Evolutionary conservation across 345 rosid genomes (phyloP), one percentile per base, ranked within the genome.

Genomic region (Syzygium grande): DNA sequence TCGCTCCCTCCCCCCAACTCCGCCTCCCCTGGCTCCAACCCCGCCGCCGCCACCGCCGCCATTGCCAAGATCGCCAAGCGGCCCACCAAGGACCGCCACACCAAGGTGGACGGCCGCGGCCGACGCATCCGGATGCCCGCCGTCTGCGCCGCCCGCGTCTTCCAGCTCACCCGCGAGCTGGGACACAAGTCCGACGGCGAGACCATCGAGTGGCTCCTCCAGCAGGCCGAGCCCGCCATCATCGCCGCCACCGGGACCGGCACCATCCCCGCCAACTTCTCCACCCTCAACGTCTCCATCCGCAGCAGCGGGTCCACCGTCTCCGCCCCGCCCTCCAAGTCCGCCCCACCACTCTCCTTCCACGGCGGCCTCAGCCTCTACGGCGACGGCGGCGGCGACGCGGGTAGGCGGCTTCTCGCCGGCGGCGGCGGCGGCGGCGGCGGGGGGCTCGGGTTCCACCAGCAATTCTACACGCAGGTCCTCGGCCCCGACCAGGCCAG

Each of bases 121-220:
- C 93, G 98, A 30, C 85, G 98, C 84, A 96, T 96, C 91, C 94
- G 98, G 43, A 96, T 96, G 97, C 98, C 98, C 52, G 96, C 97
- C 86, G 84, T 94, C 85, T 96, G 97, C 83, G 98, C 98, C 3
- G 98, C 98, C 11, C 89, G 98, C 80, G 98, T 96, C 54, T 96
- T 96, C 59, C 98, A 96, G 87, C 91, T 96, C 5, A 96, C 97
- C 1, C 89, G 96, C 54, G 98, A 96, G 87, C 88, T 96, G 29
- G 96, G 96, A 38, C 97, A 96, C 83, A 96, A 96, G 90, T 95
- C 98, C 43, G 97, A 96, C 41, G 98, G 98, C 1, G 98, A 96
- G 88, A 96, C 98, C 41, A 94, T 96, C 41, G 97, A 96, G 89
- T 96, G 98, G 98, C 93, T 96, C 2, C 92, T 96, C 19, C 96